Base-by-base conservation (phyloP, 352 stramenopile species). In the Pythium periplocum region DNA sequence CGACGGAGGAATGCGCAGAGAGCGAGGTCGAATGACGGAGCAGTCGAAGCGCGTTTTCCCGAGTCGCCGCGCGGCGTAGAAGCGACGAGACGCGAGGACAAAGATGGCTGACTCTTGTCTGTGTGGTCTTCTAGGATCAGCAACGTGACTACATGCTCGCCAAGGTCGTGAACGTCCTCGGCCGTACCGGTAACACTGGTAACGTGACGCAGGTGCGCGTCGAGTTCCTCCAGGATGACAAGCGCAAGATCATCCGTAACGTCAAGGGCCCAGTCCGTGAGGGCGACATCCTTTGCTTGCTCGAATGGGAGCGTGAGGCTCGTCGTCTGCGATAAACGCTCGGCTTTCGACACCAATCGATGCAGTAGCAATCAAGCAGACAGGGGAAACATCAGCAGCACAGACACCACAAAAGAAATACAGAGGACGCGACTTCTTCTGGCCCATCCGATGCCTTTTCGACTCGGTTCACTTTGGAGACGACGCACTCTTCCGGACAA, bases 161-260 rank as follows among this genome's bases (percentile, higher is more conserved):
- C 75, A 98, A 98, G 81, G 96, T 99, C 52, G 97, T 98, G 79
- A 95, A 95, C 69, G 96, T 99, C 69, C 86, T 99, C 59, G 97
- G 97, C 78, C 96, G 97, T 76, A 99, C 97, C 57, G 97, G 97
- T 71, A 99, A 98, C 93, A 99, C 97, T 62, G 97, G 97, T 86
- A 99, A 99, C 81, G 97, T 99, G 48, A 99, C 97, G 64, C 97
- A 99, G 73, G 90, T 98, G 48, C 95, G 97, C 74, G 97, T 99
- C 56, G 96, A 99, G 82, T 99, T 99, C 82, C 90, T 99, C 66
- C 95, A 99, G 78, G 94, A 98, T 68, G 88, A 98, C 76, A 97
- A 96, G 71, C 95, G 97, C 78, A 98, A 94, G 69, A 99, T 99
- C 82, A 98, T 99, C 68, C 90, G 97, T 67, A 99, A 99, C 82